Base-by-base conservation (phyloP, 441 rosid genomes). In the Corymbia citriodora region DNA sequence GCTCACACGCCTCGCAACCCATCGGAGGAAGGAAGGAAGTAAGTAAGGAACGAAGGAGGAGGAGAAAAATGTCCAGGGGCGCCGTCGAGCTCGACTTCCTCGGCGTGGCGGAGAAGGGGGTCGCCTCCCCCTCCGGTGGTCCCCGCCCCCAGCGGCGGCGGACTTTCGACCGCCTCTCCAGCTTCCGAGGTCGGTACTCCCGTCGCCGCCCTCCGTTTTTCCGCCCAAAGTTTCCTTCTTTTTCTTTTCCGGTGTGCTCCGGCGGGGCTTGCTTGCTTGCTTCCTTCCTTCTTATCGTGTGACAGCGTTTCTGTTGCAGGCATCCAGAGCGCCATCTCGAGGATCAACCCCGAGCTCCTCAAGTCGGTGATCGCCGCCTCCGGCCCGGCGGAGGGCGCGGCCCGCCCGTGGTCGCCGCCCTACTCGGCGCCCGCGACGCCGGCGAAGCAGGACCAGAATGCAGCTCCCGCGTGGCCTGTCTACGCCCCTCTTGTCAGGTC, bases 81-180 rank as follows among this genome's bases (percentile, higher is more conserved):
- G 92, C 94, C n/a, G 91, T 94, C 6, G 99, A 96, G 92, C 98
- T 96, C 53, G 99, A 98, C 91, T 96, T 98, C 94, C 95, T 97
- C 48, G 95, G 96, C 72, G 87, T 94, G 90, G 95, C 93, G 93
- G 95, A 95, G 90, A 94, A 93, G 4, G 90, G 54, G 31, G 18
- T 88, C 63, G 49, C 82, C 61, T 72, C 82, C 88, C 63, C 91
- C 89, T 12, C 85, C 87, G 36, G 88, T 21, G 90, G 92, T 31
- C 92, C 96, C 54, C 94, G 92, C 91, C 92, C 95, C 89, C 93
- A 93, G 89, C 94, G 52, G n/a, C 52, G 53, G 1, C 1, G 33
- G 72, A 91, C 93, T 55, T 90, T 95, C 55, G 90, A 92, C 72
- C 97, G 98, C 68, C 96, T 94, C 79, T 94, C 95, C 55, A 97